phyloP scores from a whole-genome alignment of 176 grass and related monocot genomes.

The Carex littledalei region DNA sequence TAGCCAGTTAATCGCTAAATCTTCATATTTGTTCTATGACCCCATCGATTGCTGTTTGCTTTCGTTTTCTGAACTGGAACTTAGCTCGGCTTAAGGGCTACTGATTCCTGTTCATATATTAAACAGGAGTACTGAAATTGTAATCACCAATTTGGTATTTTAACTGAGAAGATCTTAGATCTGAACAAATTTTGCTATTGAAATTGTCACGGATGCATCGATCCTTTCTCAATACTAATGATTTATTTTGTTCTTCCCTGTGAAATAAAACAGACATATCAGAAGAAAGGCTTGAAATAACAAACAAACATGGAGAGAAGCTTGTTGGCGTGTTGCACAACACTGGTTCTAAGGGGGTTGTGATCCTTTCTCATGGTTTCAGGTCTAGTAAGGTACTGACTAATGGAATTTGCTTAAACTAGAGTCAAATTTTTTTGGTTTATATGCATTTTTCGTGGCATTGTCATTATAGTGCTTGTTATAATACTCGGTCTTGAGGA shows the following conservation, averaged over 20 bases:
- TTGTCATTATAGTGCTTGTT: not conserved
- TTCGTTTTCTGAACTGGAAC: not conserved
- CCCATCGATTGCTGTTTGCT: not conserved
- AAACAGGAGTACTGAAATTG: not conserved
- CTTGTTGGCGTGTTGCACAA: constrained; percentile 63
- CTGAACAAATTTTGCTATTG: not conserved
- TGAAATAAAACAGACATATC: constrained; percentile 24
- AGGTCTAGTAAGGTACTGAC: constrained; percentile 51
- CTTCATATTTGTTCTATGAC: not conserved
- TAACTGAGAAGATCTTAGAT: not conserved
- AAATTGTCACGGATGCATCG: not conserved
- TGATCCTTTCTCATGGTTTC: constrained; percentile 83
- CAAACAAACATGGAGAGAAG: constrained; percentile 69
- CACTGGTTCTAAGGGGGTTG: constrained; percentile 54
- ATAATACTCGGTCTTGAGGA: not conserved
- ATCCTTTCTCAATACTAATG: not conserved
- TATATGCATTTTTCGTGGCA: not conserved
- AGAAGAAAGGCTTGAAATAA: constrained; percentile 40
- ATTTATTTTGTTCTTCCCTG: not conserved
- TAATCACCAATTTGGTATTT: not conserved
- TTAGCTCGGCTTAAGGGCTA: not conserved
- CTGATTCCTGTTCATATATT: not conserved
- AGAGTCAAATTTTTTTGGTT: not conserved
- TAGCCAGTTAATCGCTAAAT: not conserved
- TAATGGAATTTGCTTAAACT: not conserved